phyloP scores from a whole-genome alignment of 768 basidiomycete genomes.

The Pisolithus orientalis region DNA sequence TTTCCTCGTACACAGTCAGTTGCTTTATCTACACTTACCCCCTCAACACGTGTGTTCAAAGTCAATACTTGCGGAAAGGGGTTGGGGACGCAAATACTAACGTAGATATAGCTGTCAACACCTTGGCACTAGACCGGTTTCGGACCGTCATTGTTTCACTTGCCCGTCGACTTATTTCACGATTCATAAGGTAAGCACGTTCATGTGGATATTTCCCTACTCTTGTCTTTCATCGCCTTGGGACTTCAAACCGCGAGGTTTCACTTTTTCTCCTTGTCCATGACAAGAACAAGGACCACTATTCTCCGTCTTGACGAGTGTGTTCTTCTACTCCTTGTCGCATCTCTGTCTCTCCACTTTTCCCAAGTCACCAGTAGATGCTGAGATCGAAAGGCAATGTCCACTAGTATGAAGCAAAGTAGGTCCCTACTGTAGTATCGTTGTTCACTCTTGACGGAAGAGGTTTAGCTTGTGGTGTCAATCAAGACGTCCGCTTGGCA shows the following conservation, averaged over 20 bases:
- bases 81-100: neutral
- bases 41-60: neutral
- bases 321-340: no score
- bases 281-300: no score
- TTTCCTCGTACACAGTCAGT: neutral
- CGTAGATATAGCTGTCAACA: neutral
- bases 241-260: no score
- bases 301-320: no score
- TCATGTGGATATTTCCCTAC: no score
- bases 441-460: neutral
- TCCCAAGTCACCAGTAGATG: neutral
- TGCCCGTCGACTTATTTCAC: conserved; percentile 12
- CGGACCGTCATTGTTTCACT: conserved; percentile 28
- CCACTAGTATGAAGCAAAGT: conserved; percentile 8
- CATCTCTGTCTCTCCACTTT: no score
- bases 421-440: conserved; percentile 1
- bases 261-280: no score
- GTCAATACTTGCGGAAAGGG: neutral
- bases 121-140: conserved; percentile 32
- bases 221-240: no score
- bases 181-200: neutral
- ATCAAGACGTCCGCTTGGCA: conserved; percentile 2
- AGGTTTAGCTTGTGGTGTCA: neutral
- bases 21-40: neutral
- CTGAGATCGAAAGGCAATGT: conserved; percentile 9